Conservation (phyloP, 2,329 filamentous ascomycete species). For the Corinectria fuckeliana region DNA sequence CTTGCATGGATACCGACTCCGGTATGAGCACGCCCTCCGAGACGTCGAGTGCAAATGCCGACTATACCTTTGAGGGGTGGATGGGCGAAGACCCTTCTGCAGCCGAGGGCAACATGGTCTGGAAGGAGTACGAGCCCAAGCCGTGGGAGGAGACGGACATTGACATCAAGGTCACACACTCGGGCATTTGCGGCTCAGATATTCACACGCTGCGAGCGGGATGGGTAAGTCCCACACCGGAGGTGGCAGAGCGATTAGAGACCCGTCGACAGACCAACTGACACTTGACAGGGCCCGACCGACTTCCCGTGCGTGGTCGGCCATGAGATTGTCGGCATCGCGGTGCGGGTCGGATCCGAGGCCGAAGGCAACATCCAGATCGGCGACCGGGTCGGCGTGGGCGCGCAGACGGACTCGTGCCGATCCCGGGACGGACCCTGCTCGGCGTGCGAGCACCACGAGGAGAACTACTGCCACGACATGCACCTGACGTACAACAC, state of each 20-base stretch:
- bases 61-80: slow-evolving; percentile 45
- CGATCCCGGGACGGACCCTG: slow-evolving; percentile 60
- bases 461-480: slow-evolving; percentile 72
- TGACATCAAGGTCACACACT: slow-evolving; percentile 70
- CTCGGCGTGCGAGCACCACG: slow-evolving; percentile 63
- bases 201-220: slow-evolving; percentile 64
- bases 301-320: slow-evolving; percentile 61
- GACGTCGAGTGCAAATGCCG: background rate
- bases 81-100: slow-evolving; percentile 50
- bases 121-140: slow-evolving; percentile 66
- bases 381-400: slow-evolving; percentile 72
- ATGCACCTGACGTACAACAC: slow-evolving; percentile 66
- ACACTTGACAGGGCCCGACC: slow-evolving; percentile 26
- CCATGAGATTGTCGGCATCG: slow-evolving; percentile 69
- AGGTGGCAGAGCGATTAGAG: background rate
- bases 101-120: slow-evolving; percentile 59
- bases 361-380: slow-evolving; percentile 58
- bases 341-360: slow-evolving; percentile 59
- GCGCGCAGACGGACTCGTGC: slow-evolving; percentile 70
- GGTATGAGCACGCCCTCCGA: too few relatives aligned
- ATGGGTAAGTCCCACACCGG: slow-evolving; percentile 46
- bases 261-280: slow-evolving; percentile 1
- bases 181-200: slow-evolving; percentile 70
- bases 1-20: background rate
- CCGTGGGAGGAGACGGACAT: slow-evolving; percentile 70